A percentile compares a stretch with the other conserved stretches of the same genome.
These are phyloP conservation scores for Colletotrichum sp. DNA, from an alignment of 2,329 filamentous ascomycete species.

Conservation along the genomic window DNA sequence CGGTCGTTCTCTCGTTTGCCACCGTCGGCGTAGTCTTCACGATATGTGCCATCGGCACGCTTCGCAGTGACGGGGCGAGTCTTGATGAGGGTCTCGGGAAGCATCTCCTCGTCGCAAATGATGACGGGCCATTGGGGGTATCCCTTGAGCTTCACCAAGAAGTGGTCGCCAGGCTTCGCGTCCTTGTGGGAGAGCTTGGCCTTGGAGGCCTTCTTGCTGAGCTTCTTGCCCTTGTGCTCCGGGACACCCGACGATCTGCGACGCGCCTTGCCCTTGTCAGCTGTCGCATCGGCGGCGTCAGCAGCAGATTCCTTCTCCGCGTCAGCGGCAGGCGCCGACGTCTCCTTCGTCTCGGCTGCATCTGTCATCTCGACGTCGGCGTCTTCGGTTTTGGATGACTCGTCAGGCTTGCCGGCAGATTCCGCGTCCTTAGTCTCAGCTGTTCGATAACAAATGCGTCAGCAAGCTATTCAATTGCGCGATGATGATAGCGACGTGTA, in stretches of 20 bases:
- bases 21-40: conserved; percentile 85
- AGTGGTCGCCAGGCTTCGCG: conserved; percentile 90
- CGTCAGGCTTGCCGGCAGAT: conserved; percentile 33
- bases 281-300: conserved; percentile 34
- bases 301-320: conserved; percentile 30
- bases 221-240: conserved; percentile 76
- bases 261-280: conserved; percentile 53
- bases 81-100: conserved; percentile 78
- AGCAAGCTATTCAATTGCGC: conserved; percentile 19
- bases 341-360: conserved; percentile 44
- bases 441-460: neutral
- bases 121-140: conserved; percentile 95
- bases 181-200: conserved; percentile 74
- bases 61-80: conserved; percentile 84
- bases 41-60: conserved; percentile 83
- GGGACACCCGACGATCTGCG: conserved; percentile 77
- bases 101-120: conserved; percentile 93
- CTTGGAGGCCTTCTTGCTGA: conserved; percentile 85
- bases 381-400: conserved; percentile 36
- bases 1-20: conserved; percentile 86
- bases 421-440: conserved; percentile 32
- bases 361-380: conserved; percentile 70
- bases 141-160: conserved; percentile 91
- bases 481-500: neutral
- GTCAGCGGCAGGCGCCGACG: conserved; percentile 30